Conservation (phyloP, 257 asterid species). For the Salvia rosmarinus region DNA sequence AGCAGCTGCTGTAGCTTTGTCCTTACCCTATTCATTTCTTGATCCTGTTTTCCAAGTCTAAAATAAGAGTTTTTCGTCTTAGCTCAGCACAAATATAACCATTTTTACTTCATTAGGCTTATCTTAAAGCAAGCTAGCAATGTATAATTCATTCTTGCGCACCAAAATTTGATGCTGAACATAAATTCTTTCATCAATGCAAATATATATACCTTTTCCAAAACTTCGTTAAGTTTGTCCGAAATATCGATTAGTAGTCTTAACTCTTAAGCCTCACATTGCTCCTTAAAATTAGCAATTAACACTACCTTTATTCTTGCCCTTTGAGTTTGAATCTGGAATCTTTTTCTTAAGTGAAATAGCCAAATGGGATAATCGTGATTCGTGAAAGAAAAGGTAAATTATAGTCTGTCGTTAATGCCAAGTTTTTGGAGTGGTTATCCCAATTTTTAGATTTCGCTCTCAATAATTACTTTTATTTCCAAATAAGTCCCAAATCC, state of each 20-base stretch:
- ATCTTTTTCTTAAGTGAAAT: too few relatives aligned
- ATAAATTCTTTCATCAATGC: neutral
- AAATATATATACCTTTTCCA: too few relatives aligned
- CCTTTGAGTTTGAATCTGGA: too few relatives aligned
- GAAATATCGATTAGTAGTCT: neutral
- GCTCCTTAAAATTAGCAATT: neutral
- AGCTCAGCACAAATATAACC: neutral
- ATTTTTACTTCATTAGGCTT: slow-evolving; percentile 12
- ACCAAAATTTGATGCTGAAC: neutral
- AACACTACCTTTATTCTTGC: too few relatives aligned
- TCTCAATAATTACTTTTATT: neutral
- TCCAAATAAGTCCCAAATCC: neutral
- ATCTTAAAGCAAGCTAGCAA: neutral
- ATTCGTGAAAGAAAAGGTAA: too few relatives aligned
- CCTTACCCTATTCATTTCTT: slow-evolving; percentile 3
- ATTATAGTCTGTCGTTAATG: too few relatives aligned
- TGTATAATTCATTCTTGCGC: slow-evolving; percentile 9
- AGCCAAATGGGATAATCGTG: too few relatives aligned
- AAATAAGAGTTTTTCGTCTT: neutral
- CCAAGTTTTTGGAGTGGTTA: too few relatives aligned
- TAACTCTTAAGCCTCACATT: neutral
- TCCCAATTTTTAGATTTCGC: neutral
- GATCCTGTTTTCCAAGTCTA: slow-evolving; percentile 16
- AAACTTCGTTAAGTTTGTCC: neutral
- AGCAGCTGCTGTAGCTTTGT: slow-evolving; percentile 68